Percentiles rank a stretch among this genome's conserved stretches.
These are phyloP conservation scores for Hericium alpestre DNA, from an alignment of 768 basidiomycete genomes.

Conservation along the genomic window DNA sequence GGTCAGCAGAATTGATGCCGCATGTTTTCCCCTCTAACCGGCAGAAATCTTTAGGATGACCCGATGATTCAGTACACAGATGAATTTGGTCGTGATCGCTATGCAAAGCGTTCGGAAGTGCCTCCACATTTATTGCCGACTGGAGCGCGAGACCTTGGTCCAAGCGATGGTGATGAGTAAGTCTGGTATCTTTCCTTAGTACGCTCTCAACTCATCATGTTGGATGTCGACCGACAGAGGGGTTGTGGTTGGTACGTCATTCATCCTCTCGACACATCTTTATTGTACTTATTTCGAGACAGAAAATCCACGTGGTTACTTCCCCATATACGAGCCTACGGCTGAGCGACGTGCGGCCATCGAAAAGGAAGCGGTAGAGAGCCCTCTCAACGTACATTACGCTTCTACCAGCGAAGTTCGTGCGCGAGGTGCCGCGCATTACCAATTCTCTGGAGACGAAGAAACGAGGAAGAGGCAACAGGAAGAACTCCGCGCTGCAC, in stretches of 20 bases:
- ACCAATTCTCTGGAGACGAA: conserved; percentile 84
- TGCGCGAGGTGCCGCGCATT: conserved; percentile 82
- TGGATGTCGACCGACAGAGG: conserved; percentile 2
- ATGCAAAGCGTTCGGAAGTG: conserved; percentile 61
- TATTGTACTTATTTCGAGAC: not conserved
- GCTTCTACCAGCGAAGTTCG: conserved; percentile 77
- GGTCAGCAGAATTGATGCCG: conserved; percentile 19
- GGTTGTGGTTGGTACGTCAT: conserved; percentile 9
- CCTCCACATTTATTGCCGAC: conserved; percentile 50
- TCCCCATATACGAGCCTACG: conserved; percentile 81
- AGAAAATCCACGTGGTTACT: conserved; percentile 80
- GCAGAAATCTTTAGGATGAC: conserved; percentile 39
- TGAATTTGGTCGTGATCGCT: conserved; percentile 74
- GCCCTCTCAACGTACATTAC: conserved; percentile 69
- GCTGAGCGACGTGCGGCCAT: conserved; percentile 71
- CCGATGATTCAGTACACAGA: conserved; percentile 80
- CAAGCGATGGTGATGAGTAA: conserved; percentile 18
- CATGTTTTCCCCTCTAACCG: not conserved
- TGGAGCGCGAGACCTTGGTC: not conserved
- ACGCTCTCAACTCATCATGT: not conserved
- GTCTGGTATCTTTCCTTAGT: conserved; percentile 10
- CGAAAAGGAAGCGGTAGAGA: conserved; percentile 59
- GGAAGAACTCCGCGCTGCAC: conserved; percentile 61
- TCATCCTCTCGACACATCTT: not conserved
- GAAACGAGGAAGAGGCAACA: conserved; percentile 68